These are phyloP conservation scores for Oehlia diaphana DNA, from an alignment of 192 early-diverging fungal species.

Conservation along the genomic window DNA sequence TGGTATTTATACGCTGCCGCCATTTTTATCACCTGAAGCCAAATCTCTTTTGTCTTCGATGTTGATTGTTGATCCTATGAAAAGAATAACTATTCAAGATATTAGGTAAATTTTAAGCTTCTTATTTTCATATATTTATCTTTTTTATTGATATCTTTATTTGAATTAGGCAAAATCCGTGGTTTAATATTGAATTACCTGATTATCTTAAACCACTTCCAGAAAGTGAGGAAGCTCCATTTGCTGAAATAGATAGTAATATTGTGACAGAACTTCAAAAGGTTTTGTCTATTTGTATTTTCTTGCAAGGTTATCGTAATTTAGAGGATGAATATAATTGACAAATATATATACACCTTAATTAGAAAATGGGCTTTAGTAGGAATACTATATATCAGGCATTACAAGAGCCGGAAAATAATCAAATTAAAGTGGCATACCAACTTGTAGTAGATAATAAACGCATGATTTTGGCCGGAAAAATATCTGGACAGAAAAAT, in stretches of 20 bases:
- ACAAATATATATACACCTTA: neutral
- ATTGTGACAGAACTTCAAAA: slow-evolving; percentile 80
- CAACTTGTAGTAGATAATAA: slow-evolving; percentile 90
- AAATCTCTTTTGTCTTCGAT: slow-evolving; percentile 83
- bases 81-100: slow-evolving; percentile 90
- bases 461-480: slow-evolving; percentile 58
- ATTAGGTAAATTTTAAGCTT: slow-evolving; percentile 46
- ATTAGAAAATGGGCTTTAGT: slow-evolving; percentile 75
- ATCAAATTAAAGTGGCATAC: slow-evolving; percentile 96
- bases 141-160: neutral
- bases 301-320: neutral
- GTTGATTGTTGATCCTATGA: slow-evolving; percentile 94
- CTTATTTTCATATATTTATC: neutral
- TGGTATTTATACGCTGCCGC: slow-evolving; percentile 90
- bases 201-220: slow-evolving; percentile 88
- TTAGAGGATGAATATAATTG: too few relatives aligned
- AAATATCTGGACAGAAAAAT: slow-evolving; percentile 52
- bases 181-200: slow-evolving; percentile 91
- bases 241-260: slow-evolving; percentile 72
- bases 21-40: slow-evolving; percentile 81
- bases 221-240: slow-evolving; percentile 63
- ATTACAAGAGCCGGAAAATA: slow-evolving; percentile 82
- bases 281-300: slow-evolving; percentile 35
- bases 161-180: slow-evolving; percentile 70
- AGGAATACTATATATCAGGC: slow-evolving; percentile 69